phyloP scores from a whole-genome alignment of 352 stramenopile species.

The Phytophthora crassamura region DNA sequence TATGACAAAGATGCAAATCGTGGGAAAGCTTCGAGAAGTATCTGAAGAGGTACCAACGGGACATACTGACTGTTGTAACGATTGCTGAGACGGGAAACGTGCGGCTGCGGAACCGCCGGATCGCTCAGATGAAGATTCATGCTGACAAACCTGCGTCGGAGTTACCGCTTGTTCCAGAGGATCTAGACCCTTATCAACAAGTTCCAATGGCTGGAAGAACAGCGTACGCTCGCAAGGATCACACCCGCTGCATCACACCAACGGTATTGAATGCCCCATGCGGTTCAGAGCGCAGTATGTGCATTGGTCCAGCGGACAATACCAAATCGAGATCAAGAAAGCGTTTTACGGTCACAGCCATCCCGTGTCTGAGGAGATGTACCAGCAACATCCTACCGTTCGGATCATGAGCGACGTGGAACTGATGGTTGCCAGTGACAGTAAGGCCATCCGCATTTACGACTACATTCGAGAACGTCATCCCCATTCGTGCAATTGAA shows the following conservation, averaged over 20 bases:
- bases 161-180: no score
- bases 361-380: background rate
- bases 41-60: background rate
- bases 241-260: background rate
- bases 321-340: background rate
- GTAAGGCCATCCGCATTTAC: conserved; percentile 31
- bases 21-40: background rate
- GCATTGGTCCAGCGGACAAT: background rate
- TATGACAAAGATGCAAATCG: no score
- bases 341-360: conserved; percentile 14
- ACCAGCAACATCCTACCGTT: background rate
- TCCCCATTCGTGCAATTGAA: background rate
- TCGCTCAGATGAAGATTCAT: background rate
- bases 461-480: conserved; percentile 7
- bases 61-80: background rate
- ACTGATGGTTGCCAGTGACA: conserved; percentile 8
- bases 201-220: no score
- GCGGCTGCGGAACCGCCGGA: background rate
- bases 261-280: background rate
- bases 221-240: no score
- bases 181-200: no score
- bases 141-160: background rate
- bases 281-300: background rate
- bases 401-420: conserved; percentile 11
- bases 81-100: background rate